These are phyloP conservation scores for Brassica incana DNA, from an alignment of 345 rosid genomes.

Conservation along the genomic window DNA sequence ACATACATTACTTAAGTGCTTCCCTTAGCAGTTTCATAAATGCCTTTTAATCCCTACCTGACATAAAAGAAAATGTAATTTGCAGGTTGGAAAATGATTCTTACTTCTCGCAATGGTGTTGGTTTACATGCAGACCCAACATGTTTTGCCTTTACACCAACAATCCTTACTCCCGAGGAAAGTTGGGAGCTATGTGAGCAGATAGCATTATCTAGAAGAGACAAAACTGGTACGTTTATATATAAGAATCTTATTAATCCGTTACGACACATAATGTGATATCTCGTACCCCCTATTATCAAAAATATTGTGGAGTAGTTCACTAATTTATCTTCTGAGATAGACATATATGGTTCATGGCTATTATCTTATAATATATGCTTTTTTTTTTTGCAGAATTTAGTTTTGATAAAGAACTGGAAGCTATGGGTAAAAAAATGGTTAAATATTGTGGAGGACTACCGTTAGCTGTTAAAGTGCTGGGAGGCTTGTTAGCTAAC, in stretches of 20 bases:
- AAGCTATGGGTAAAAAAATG: slow-evolving; percentile 14
- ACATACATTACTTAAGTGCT: not conserved
- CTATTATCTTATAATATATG: not conserved
- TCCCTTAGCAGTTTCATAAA: not conserved
- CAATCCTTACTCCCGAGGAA: slow-evolving; percentile 22
- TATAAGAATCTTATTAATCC: no score
- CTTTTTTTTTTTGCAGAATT: not conserved
- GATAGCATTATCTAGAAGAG: slow-evolving; percentile 31
- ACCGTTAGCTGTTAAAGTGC: slow-evolving; percentile 21
- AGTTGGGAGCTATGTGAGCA: slow-evolving; percentile 46
- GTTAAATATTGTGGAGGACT: slow-evolving; percentile 26
- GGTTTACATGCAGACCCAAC: slow-evolving; percentile 34
- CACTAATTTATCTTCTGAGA: not conserved
- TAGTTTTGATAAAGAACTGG: slow-evolving; percentile 9
- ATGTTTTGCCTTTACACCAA: slow-evolving; percentile 10
- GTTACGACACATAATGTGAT: no score
- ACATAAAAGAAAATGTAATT: not conserved
- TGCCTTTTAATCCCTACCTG: not conserved
- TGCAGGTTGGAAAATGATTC: slow-evolving; percentile 41
- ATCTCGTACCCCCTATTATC: not conserved
- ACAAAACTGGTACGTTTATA: not conserved
- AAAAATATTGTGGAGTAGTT: not conserved
- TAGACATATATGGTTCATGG: not conserved
- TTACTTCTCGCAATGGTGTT: slow-evolving; percentile 52
- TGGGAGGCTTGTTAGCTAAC: slow-evolving; percentile 26